These are phyloP conservation scores for Tetragonia tetragonoides DNA, from an alignment of 148 eudicot species.

Conservation along the genomic window DNA sequence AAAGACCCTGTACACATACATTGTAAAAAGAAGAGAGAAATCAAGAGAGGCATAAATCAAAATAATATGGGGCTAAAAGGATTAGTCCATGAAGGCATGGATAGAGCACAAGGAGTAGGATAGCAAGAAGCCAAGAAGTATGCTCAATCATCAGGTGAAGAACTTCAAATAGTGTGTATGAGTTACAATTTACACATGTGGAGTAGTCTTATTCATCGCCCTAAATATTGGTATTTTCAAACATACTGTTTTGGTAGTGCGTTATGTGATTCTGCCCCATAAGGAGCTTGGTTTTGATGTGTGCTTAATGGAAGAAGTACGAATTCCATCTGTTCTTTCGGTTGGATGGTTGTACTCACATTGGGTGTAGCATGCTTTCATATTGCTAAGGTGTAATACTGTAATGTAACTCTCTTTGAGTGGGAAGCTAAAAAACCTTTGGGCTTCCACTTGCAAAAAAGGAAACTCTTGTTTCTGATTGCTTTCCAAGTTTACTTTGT, in stretches of 20 bases:
- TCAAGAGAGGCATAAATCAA: not conserved
- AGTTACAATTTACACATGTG: not conserved
- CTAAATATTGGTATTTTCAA: not conserved
- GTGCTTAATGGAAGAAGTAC: no score
- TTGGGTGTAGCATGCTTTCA: not conserved
- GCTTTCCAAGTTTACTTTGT: no score
- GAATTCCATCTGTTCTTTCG: not conserved
- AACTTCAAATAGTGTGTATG: not conserved
- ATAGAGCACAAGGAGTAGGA: not conserved
- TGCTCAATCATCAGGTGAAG: slow-evolving; percentile 9
- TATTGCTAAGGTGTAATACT: not conserved
- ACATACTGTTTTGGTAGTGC: not conserved
- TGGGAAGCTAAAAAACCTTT: not conserved
- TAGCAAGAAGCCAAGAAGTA: not conserved
- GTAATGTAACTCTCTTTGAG: not conserved
- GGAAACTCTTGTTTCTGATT: not conserved
- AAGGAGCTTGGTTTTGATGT: not conserved
- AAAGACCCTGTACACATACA: slow-evolving; percentile 1
- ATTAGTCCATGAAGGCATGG: not conserved
- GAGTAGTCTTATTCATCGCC: not conserved
- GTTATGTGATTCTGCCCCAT: not conserved
- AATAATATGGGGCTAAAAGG: not conserved
- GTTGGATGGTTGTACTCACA: slow-evolving; percentile 1
- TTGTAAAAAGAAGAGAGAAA: not conserved
- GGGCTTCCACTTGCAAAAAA: not conserved